Conservation (phyloP, 2,329 filamentous ascomycete genomes). For the Madurella fahalii region DNA sequence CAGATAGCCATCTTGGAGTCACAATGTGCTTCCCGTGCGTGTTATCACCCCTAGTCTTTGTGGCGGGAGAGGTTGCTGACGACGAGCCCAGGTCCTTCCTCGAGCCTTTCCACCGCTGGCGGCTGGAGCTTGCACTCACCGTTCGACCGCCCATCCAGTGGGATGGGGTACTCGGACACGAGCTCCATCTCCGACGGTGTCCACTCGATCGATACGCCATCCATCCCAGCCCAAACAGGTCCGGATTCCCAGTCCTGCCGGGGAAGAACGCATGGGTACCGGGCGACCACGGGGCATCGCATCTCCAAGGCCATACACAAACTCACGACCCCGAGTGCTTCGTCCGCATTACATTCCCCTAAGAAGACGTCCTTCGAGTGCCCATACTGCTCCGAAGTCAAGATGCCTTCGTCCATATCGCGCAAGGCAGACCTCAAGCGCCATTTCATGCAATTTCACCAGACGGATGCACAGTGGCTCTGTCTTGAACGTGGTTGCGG, state of each 20-base stretch:
- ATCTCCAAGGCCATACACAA: too few relatives aligned
- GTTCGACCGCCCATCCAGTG: background rate
- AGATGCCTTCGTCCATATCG: conserved; percentile 38
- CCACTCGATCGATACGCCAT: background rate
- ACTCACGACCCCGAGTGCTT: too few relatives aligned
- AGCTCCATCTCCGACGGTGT: background rate
- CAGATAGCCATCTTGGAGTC: conserved; percentile 1
- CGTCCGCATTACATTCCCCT: too few relatives aligned
- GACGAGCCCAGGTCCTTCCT: background rate
- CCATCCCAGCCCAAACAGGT: background rate
- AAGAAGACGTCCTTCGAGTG: conserved; percentile 26
- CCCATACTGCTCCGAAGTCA: conserved; percentile 41
- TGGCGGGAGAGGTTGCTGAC: background rate
- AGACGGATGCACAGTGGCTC: conserved; percentile 44
- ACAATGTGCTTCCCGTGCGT: background rate
- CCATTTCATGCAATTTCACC: conserved; percentile 47
- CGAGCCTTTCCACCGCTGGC: background rate
- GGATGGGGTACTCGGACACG: background rate
- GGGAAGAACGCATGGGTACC: background rate
- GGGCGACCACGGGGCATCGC: too few relatives aligned
- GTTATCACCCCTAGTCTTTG: background rate
- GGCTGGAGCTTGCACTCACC: background rate
- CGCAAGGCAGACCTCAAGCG: conserved; percentile 47
- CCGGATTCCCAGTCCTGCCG: background rate
- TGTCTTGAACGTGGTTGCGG: conserved; percentile 42